These are phyloP conservation scores for Geoglossum cookeanum DNA, from an alignment of 2,329 filamentous ascomycete genomes.

Conservation along the genomic window DNA sequence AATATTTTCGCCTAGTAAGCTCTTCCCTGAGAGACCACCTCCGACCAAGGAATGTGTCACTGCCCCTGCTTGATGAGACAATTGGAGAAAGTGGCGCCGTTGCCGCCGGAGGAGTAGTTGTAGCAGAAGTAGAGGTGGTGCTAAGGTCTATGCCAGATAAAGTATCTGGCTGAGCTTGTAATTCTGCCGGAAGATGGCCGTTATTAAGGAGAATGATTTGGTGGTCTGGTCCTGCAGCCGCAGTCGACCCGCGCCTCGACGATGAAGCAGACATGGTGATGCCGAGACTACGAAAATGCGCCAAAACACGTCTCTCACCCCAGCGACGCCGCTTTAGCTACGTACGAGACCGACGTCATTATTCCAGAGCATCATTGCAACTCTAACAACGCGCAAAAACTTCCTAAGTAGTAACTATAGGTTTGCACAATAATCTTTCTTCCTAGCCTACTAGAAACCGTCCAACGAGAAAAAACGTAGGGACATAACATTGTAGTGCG, in stretches of 20 bases:
- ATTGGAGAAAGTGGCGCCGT: not conserved
- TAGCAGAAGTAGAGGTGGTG: not conserved
- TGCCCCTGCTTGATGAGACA: not conserved
- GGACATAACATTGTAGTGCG: too few relatives aligned
- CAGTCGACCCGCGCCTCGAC: not conserved
- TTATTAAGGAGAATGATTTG: slow-evolving; percentile 7
- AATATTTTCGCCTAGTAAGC: slow-evolving; percentile 25
- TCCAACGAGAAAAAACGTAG: too few relatives aligned
- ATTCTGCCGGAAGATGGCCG: slow-evolving; percentile 4
- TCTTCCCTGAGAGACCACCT: slow-evolving; percentile 17
- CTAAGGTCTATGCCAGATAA: not conserved
- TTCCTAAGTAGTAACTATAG: too few relatives aligned
- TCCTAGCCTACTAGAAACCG: too few relatives aligned
- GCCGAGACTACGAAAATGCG: not conserved
- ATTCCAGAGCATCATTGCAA: too few relatives aligned
- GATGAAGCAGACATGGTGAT: not conserved
- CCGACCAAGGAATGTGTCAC: not conserved
- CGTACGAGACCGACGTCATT: too few relatives aligned
- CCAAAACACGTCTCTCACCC: too few relatives aligned
- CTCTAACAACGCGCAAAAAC: too few relatives aligned
- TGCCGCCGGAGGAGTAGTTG: not conserved
- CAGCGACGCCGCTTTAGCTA: too few relatives aligned
- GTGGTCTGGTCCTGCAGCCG: not conserved
- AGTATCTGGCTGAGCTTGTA: not conserved
- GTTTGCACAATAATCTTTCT: too few relatives aligned